Evolutionary conservation across 1,284 basidiomycete species (phyloP).

Genomic region (Tilletia horrida): DNA sequence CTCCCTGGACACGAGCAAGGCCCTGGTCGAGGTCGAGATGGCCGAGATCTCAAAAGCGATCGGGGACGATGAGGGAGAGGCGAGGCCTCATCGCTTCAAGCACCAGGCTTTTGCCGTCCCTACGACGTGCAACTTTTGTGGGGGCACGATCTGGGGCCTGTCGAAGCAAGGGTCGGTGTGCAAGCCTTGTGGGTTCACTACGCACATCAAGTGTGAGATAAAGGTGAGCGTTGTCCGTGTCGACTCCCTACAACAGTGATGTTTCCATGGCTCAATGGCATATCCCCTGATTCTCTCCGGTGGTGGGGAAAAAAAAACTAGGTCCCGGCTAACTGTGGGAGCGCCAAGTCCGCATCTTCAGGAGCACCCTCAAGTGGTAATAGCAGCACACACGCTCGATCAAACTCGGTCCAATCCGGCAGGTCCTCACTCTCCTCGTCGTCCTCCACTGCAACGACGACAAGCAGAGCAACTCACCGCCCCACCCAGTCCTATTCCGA

Average conservation of each 20-base stretch:
- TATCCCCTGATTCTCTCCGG: too few species aligned
- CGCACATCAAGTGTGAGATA: constrained; percentile 44
- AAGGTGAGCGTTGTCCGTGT: too few species aligned
- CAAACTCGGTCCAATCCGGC: too few species aligned
- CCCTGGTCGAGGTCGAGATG: constrained; percentile 31
- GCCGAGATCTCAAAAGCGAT: constrained; percentile 30
- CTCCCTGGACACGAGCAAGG: constrained; percentile 30
- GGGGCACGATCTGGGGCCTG: constrained; percentile 39
- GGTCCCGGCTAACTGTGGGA: constrained; percentile 32
- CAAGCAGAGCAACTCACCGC: too few species aligned
- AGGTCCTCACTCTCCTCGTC: too few species aligned
- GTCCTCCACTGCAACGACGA: too few species aligned
- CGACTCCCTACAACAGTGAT: too few species aligned
- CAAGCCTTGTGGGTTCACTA: constrained; percentile 42
- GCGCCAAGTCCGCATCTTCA: neutral
- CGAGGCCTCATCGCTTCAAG: constrained; percentile 41
- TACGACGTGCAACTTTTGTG: constrained; percentile 38
- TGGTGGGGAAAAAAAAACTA: too few species aligned
- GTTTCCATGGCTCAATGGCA: too few species aligned
- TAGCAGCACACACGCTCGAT: neutral
- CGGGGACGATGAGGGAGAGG: constrained; percentile 34
- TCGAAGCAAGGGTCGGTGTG: constrained; percentile 37
- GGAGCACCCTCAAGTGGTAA: neutral
- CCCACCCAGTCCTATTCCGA: too few species aligned
- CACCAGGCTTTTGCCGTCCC: constrained; percentile 39